These are phyloP conservation scores for Carpinus viminea DNA, from an alignment of 306 rosid genomes.

Conservation along the genomic window DNA sequence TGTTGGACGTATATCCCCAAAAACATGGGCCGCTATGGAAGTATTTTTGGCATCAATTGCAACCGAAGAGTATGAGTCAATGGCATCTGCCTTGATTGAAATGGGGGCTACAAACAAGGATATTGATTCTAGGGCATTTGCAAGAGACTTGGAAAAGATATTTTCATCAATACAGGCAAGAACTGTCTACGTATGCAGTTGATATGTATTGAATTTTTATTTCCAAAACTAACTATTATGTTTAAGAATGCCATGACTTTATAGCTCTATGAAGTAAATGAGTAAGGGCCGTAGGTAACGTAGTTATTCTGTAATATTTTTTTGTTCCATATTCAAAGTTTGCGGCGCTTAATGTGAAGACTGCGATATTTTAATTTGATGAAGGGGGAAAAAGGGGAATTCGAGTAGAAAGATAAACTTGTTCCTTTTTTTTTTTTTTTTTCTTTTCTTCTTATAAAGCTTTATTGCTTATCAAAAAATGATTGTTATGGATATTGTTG, in stretches of 20 bases:
- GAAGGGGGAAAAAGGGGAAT: background rate
- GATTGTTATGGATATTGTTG: background rate
- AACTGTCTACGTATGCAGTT: background rate
- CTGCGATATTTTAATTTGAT: background rate
- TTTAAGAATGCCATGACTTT: background rate
- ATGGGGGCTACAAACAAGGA: conserved; percentile 88
- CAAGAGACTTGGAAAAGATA: conserved; percentile 76
- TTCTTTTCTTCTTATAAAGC: background rate
- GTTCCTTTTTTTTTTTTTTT: background rate
- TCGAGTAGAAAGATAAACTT: background rate
- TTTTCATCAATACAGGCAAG: conserved; percentile 87
- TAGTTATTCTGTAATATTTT: background rate
- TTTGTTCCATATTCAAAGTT: background rate
- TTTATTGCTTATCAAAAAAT: background rate
- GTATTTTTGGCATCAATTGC: conserved; percentile 84
- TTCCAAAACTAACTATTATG: background rate
- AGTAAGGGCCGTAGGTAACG: background rate
- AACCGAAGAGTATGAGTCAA: conserved; percentile 81
- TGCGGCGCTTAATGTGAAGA: background rate
- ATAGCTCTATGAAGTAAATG: background rate
- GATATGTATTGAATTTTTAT: background rate
- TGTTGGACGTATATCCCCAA: conserved; percentile 88
- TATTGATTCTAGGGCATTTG: conserved; percentile 70
- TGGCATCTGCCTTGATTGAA: conserved; percentile 92
- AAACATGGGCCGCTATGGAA: conserved; percentile 98